Evolutionary conservation across 805 yeast genomes (phyloP), one percentile per base, ranked within the genome.

Genomic region (Wickerhamiella alocasiicola): DNA sequence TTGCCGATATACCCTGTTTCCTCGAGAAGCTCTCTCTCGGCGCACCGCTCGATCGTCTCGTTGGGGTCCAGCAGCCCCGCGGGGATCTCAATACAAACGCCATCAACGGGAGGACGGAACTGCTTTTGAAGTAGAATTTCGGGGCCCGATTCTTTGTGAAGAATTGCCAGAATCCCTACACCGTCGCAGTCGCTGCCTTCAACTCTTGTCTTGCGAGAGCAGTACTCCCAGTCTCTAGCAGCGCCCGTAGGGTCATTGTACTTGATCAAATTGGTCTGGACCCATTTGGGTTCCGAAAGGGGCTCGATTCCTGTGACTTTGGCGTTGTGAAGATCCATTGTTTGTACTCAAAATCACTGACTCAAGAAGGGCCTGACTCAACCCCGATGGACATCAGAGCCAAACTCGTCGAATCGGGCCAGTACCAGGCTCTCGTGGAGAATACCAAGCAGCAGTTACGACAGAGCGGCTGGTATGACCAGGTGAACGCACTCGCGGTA

Each of bases 51-150:
- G 20, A 83, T 60, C 1, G 78, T 57, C 57, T 91, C 97, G 39
- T 73, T 70, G 1, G 87, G 83, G 57, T 88, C 98, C 31, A 91
- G 71, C 47, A 88, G 65, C 0, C 98, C 98, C 0, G 98, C 98
- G 1, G 98, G 98, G 56, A 87, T 70, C 60, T 88, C 98, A 46
- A 88, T 76, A 54, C 93, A 79, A 6, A 88, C 83, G 15, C 84
- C 88, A 40, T 71, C 78, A 3, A 80, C 81, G 1, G 98, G 97
- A 1, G 97, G 95, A 43, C 98, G 70, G 63, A 80, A 88, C 58
- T 88, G 98, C 55, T 82, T 83, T 55, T 83, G 88, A 13, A 91
- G 63, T 6, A 85, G 69, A 48, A 63, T 66, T 46, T 72, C 74
- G 3, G 75, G 70, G 16, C 69, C 70, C 13, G 61, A 58, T 5